Evolutionary conservation across 306 rosid genomes (phyloP).

Genomic region (Ormosia semicastrata): DNA sequence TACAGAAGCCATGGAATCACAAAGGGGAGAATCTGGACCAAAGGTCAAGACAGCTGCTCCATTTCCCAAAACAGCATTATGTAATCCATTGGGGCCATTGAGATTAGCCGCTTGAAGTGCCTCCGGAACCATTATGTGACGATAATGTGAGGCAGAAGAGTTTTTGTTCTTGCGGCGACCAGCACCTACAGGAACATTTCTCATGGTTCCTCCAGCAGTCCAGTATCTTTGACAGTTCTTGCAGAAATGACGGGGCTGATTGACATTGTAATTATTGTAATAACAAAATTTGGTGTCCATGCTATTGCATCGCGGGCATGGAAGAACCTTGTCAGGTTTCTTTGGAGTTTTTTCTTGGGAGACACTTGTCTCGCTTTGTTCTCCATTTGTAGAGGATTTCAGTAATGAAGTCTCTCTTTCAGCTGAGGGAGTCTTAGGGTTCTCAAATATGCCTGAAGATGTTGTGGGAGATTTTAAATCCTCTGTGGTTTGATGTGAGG

Average conservation of each 20-base stretch:
- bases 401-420: conserved; percentile 56
- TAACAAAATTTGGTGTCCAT: conserved; percentile 95
- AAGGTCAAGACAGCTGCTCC: conserved; percentile 55
- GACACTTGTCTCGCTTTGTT: conserved; percentile 55
- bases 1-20: conserved; percentile 62
- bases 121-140: conserved; percentile 53
- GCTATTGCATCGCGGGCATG: conserved; percentile 91
- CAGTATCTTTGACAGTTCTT: conserved; percentile 95
- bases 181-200: conserved; percentile 89
- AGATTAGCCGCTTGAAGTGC: conserved; percentile 41
- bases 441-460: conserved; percentile 49
- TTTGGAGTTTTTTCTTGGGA: conserved; percentile 62
- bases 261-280: conserved; percentile 90
- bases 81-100: conserved; percentile 40
- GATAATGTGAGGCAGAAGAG: conserved; percentile 53
- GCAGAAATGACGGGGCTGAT: conserved; percentile 96
- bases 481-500: conserved; percentile 41
- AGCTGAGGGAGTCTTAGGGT: conserved; percentile 55
- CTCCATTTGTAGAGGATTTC: conserved; percentile 59
- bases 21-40: conserved; percentile 65
- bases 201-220: conserved; percentile 97
- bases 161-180: conserved; percentile 92
- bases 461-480: conserved; percentile 46
- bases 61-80: conserved; percentile 39
- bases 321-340: conserved; percentile 82